Percentiles rank a stretch among this genome's conserved stretches.
These are phyloP conservation scores for Marasmius oreades DNA, from an alignment of 1,284 basidiomycete genomes.

Conservation along the genomic window DNA sequence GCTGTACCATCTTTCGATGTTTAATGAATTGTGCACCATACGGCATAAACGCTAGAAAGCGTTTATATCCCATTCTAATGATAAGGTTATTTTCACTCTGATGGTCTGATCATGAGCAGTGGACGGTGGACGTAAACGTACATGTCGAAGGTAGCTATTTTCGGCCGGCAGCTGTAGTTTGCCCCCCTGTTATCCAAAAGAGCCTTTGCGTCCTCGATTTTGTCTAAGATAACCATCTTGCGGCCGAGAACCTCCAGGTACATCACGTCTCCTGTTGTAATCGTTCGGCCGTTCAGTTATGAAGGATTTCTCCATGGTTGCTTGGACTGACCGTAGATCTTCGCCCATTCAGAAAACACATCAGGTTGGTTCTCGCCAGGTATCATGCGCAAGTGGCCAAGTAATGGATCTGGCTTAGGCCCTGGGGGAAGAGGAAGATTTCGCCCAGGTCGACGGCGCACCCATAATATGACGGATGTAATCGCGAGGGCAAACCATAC, in stretches of 20 bases:
- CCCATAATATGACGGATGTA: too few species aligned
- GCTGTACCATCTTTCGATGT: conserved; percentile 19
- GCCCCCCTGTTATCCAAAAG: conserved; percentile 14
- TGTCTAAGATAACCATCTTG: conserved; percentile 13
- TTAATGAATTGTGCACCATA: conserved; percentile 20
- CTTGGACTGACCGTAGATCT: conserved; percentile 18
- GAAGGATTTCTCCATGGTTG: too few species aligned
- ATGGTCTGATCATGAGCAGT: too few species aligned
- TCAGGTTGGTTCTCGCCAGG: conserved; percentile 12
- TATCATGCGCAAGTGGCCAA: conserved; percentile 15
- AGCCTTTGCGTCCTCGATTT: conserved; percentile 10
- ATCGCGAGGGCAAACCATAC: too few species aligned
- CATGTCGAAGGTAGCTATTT: conserved; percentile 10
- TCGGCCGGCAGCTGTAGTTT: conserved; percentile 15
- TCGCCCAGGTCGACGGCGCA: too few species aligned
- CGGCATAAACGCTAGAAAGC: conserved; percentile 14
- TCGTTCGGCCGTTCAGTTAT: too few species aligned
- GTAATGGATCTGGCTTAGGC: conserved; percentile 15
- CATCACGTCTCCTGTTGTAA: conserved; percentile 14
- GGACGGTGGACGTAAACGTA: conserved; percentile 11
- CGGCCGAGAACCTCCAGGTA: conserved; percentile 10
- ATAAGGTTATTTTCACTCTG: too few species aligned
- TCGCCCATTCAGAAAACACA: conserved; percentile 16
- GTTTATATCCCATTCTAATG: conserved; percentile 22
- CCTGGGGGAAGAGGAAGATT: conserved; percentile 13